Conservation (phyloP, 164 flowering plant species). For the Aristolochia contorta region DNA sequence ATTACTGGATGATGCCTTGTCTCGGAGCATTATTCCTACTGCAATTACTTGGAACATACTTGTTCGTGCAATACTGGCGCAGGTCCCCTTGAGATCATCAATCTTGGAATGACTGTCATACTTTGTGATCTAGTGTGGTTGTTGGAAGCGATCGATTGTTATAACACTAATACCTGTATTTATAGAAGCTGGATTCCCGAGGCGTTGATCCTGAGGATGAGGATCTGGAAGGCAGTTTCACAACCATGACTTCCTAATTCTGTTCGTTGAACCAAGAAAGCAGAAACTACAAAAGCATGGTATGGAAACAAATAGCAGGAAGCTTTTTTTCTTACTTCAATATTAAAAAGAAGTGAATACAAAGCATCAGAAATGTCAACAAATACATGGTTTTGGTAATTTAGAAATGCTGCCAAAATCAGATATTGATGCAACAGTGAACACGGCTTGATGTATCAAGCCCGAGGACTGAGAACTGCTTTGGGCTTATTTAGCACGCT, state of each 20-base stretch:
- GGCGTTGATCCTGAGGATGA: too few species aligned
- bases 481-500: conserved; percentile 28
- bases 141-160: too few species aligned
- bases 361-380: conserved; percentile 32
- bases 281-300: too few species aligned
- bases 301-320: not conserved
- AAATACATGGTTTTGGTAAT: conserved; percentile 30
- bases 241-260: too few species aligned
- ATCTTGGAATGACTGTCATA: not conserved
- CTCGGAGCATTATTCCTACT: conserved; percentile 54
- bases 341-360: not conserved
- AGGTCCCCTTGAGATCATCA: not conserved
- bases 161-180: too few species aligned
- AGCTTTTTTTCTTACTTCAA: not conserved
- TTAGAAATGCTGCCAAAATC: conserved; percentile 31
- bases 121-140: too few species aligned
- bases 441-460: conserved; percentile 35
- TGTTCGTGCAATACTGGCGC: conserved; percentile 41
- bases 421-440: conserved; percentile 37
- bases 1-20: conserved; percentile 49
- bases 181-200: too few species aligned
- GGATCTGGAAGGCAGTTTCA: too few species aligned
- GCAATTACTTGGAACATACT: conserved; percentile 73
- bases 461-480: conserved; percentile 17
- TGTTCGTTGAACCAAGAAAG: too few species aligned